These are phyloP conservation scores for Globomyces sp. DNA, from an alignment of 371 early-diverging fungal species.

Conservation along the genomic window DNA sequence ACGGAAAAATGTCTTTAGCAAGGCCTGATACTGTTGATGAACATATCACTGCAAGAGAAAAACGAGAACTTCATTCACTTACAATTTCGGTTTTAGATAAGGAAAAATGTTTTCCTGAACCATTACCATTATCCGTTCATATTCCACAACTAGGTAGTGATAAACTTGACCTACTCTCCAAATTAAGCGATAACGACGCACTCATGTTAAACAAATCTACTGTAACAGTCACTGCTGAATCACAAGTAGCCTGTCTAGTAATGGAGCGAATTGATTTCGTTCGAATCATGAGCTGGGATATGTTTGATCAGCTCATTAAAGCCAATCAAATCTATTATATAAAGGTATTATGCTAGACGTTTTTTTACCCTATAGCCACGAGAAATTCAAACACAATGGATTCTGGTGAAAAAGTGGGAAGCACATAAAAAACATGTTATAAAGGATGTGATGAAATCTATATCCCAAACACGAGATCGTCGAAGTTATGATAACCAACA, in stretches of 20 bases:
- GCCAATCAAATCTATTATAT: constrained; percentile 9
- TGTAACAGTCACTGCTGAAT: constrained; percentile 2
- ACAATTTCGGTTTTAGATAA: not conserved
- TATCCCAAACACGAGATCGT: too few relatives aligned
- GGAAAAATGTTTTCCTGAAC: constrained; percentile 7
- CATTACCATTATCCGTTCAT: not conserved
- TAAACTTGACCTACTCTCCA: constrained; percentile 16
- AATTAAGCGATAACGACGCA: constrained; percentile 18
- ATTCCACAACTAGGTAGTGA: not conserved
- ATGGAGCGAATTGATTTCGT: constrained; percentile 22
- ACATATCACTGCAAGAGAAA: not conserved
- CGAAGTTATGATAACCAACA: too few relatives aligned
- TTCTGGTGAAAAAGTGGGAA: not conserved
- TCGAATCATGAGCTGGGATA: constrained; percentile 11
- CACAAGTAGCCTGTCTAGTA: constrained; percentile 14
- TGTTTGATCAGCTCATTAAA: constrained; percentile 7
- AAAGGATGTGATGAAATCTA: not conserved
- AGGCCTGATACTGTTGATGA: constrained; percentile 10
- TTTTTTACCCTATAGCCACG: not conserved
- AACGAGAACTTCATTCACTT: not conserved
- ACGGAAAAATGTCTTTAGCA: not conserved
- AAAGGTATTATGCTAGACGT: not conserved
- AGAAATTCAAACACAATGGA: not conserved
- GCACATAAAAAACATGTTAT: not conserved
- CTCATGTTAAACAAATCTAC: constrained; percentile 12